These are phyloP conservation scores for Nicotiana paniculata DNA, from an alignment of 257 asterid genomes.

Conservation along the genomic window DNA sequence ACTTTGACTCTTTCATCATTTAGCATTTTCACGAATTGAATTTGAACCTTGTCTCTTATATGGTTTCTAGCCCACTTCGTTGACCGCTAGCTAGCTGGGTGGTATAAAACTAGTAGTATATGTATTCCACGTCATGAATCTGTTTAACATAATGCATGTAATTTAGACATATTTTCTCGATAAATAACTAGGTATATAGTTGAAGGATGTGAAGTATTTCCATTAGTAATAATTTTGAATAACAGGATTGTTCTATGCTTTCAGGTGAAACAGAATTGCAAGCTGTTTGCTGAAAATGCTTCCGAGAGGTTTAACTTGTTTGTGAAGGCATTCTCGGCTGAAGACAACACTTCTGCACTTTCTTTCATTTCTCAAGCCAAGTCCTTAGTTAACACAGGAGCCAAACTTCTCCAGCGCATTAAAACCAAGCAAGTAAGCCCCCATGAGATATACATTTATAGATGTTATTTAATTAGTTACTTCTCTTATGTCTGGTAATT, in stretches of 20 bases:
- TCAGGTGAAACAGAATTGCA: constrained; percentile 66
- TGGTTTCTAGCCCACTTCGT: neutral
- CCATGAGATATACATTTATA: neutral
- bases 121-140: neutral
- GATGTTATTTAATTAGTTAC: neutral
- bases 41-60: neutral
- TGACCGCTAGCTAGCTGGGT: neutral
- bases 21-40: neutral
- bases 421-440: constrained; percentile 63
- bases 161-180: neutral
- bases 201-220: neutral
- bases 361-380: constrained; percentile 54
- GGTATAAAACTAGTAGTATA: neutral
- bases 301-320: constrained; percentile 49
- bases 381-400: constrained; percentile 33
- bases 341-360: constrained; percentile 40
- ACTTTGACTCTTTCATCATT: no score
- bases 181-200: neutral
- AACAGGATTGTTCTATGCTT: neutral
- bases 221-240: neutral
- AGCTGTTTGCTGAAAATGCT: constrained; percentile 47
- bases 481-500: neutral
- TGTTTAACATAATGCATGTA: neutral
- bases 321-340: constrained; percentile 56
- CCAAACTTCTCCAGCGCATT: constrained; percentile 47